Evolutionary conservation across 805 yeast genomes (phyloP), one percentile per base, ranked within the genome.

Genomic region (Candida coquimbonensis): DNA sequence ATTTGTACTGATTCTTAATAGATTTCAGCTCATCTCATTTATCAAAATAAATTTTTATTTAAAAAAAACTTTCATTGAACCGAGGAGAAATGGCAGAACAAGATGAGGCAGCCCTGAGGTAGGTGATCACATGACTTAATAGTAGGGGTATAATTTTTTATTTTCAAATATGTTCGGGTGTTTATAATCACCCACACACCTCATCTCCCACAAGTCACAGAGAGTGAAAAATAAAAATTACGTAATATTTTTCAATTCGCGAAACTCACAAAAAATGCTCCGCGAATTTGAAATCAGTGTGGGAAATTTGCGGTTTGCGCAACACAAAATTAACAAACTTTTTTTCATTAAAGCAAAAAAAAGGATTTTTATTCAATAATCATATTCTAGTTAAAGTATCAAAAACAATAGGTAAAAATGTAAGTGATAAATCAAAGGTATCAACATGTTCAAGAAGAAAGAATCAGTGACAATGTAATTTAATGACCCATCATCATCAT

Each of bases 371-470:
- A 34, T 40, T 38, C 42, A 40, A 29, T 39, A 37, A 36, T 38
- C 42, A 40, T 27, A 37, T 36, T 24, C 16, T 36, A 14, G 16
- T 45, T 11, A 40, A 36, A 13, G 21, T 13, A 45, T 24, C 35
- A 33, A 36, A 40, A 45, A 32, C 43, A 45, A 45, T 37, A 45
- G 48, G 48, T 45, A 45, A 45, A 44, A 45, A 45, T 45, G 48
- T 45, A 45, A 45, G 48, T 45, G 31, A 32, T 7, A 40, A 32
- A 19, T 27, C 19, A 4, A 40, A 25, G 26, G 34, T 21, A 36
- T 14, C n/a, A 35, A 21, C 39, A 39, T 21, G 36, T 26, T 35
- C 19, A 40, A 11, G 13, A 13, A 16, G 19, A 7, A 12, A 24
- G 9, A 16, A 36, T 31, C 17, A 29, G 36, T 14, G 12, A 13